Evolutionary conservation across 345 rosid genomes (phyloP).

Genomic region (Nasturtium officinale): DNA sequence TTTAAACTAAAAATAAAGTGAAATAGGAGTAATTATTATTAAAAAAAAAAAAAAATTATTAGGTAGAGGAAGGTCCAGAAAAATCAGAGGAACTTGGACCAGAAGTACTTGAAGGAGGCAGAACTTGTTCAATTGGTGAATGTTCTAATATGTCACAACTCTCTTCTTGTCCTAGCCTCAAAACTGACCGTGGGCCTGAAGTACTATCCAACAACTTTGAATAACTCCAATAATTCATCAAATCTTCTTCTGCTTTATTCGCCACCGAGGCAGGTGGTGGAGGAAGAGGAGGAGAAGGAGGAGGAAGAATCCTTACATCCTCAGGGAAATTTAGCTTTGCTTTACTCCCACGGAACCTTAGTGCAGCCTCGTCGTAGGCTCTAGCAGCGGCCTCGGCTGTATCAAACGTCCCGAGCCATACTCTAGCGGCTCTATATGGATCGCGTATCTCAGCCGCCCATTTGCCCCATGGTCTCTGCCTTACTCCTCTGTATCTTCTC

Average conservation of each 20-base stretch:
- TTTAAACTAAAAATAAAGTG: too few relatives aligned
- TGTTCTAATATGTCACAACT: conserved; percentile 6
- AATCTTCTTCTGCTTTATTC: conserved; percentile 5
- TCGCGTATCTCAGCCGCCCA: conserved; percentile 97
- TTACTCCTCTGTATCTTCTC: conserved; percentile 77
- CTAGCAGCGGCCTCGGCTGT: conserved; percentile 86
- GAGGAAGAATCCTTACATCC: conserved; percentile 46
- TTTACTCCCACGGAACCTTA: conserved; percentile 78
- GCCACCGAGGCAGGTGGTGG: conserved; percentile 21
- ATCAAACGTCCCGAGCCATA: conserved; percentile 90
- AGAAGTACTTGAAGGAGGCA: conserved; percentile 23
- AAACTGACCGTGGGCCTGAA: conserved; percentile 25
- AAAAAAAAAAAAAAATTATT: not conserved
- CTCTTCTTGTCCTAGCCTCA: conserved; percentile 9
- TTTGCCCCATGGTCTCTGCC: conserved; percentile 92
- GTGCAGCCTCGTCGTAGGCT: conserved; percentile 89
- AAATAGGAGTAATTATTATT: not conserved
- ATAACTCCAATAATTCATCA: conserved; percentile 54
- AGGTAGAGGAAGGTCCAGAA: conserved; percentile 6
- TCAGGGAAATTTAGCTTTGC: conserved; percentile 89
- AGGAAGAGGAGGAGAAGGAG: conserved; percentile 14
- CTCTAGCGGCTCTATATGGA: conserved; percentile 78
- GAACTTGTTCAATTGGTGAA: not conserved
- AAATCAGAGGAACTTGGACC: conserved; percentile 4
- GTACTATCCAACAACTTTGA: conserved; percentile 54